Base-by-base conservation (phyloP, 2,329 filamentous ascomycete species). In the Neonectria ditissima region DNA sequence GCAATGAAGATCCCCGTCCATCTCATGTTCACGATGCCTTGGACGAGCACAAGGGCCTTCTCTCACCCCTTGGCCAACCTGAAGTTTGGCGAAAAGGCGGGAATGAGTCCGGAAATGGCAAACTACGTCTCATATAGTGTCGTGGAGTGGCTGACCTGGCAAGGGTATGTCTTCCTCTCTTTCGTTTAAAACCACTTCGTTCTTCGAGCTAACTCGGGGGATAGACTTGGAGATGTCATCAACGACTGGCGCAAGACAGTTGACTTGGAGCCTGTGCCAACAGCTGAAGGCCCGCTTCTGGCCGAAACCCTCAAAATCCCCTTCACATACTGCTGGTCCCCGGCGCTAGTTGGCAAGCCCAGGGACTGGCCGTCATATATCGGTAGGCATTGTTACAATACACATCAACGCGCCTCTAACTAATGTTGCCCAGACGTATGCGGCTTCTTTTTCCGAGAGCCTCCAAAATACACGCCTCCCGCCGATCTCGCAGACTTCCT, bases 241-340 rank as follows among this genome's bases (percentile, higher is more conserved):
- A 71, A 71, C 2, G 45, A 62, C 4, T 71, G 65, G 67, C 65
- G 69, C 20, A 54, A 50, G 9, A 55, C 62, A 0, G 55, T 70
- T 9, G 65, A 65, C 7, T 34, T 70, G 0, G 69, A 70, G 0
- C 54, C 59, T n/a, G 57, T 69, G 1, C 62, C 65, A 6, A 51
- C 64, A 20, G 87, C 92, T 43, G 92, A 89, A 81, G 92, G 90
- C 1, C 91, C 91, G 6, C 88, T 88, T 18, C 87, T 94, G 77
- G 78, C 92, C 1, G 87, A 87, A 54, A 87, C 89, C 7, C 77
- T 94, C 18, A 83, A 84, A 45, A 84, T 94, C 6, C 92, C 92
- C 0, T 91, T 90, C 62, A 93, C 92, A 0, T 95, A 94, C 70
- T 92, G 91, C 75, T 94, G 92, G 91, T 91, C 89, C 0, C 88